Evolutionary conservation across 306 rosid species (phyloP), one percentile per base, ranked within the genome.

Genomic region (Abrus precatorius): DNA sequence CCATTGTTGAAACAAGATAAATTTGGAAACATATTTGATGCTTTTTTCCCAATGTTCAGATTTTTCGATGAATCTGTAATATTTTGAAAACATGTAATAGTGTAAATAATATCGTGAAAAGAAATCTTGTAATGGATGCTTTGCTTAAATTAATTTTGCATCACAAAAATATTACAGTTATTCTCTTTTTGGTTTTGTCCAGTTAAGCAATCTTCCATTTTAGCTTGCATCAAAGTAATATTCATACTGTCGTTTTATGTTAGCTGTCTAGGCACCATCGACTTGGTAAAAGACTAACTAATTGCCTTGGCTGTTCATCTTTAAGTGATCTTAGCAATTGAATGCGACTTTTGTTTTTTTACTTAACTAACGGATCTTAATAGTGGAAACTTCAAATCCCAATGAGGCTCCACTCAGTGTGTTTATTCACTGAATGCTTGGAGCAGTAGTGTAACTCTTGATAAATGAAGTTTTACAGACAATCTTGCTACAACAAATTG

Each of bases 201-300:
- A 1, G 14, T 7, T 64, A 32, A 69, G 43, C 44, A 8, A 69
- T 41, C 14, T 72, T 38, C 54, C 14, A 5, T 57, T 57, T 43
- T 56, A 41, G 29, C 29, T n/a, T 50, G 52, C 32, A 38, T 5
- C 8, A 52, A 33, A 43, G 5, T 43, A 43, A 43, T 4, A 2
- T 4, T 2, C 33, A 11, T 3, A 3, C 9, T 65, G 29, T 69
- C 59, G 13, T 67, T 38, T 32, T 33, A 32, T n/a, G 33, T 55
- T 78, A 44, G 67, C 38, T 53, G 66, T 52, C 4, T 5, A 41
- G 44, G 32, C 30, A 5, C 36, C 67, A 68, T 52, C 74, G 3
- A 50, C 52, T 20, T 49, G 47, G 38, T 62, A 72, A 63, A 14
- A 20, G 73, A 14, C 49, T 9, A 75, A 61, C 72, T 47, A 47